Percentiles rank a stretch among this genome's conserved stretches.
Evolutionary conservation across 805 yeast species (phyloP).

Genomic region (Hemisphaericaspora nanyangensis): DNA sequence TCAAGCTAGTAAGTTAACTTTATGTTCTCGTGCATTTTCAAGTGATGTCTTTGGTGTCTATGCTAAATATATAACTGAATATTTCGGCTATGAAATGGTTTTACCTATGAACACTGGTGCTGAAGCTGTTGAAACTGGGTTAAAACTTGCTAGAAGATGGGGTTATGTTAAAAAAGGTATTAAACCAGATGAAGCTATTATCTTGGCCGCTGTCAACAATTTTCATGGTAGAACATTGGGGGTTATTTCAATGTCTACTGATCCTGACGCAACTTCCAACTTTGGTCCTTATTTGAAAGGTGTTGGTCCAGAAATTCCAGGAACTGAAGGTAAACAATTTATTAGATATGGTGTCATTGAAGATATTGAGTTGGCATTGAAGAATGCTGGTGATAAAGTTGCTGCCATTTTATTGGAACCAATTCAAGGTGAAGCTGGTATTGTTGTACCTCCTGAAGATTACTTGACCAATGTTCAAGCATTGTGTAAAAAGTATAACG

Average conservation of each 20-base stretch:
- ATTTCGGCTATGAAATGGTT: slow-evolving; percentile 85
- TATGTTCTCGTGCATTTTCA: slow-evolving; percentile 90
- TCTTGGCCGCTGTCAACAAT: slow-evolving; percentile 82
- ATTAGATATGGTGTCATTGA: slow-evolving; percentile 82
- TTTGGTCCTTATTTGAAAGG: slow-evolving; percentile 88
- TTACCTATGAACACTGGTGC: slow-evolving; percentile 99
- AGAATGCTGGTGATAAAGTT: slow-evolving; percentile 78
- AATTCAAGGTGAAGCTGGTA: slow-evolving; percentile 98
- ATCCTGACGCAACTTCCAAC: slow-evolving; percentile 82
- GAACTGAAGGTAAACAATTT: slow-evolving; percentile 53
- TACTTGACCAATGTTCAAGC: slow-evolving; percentile 71
- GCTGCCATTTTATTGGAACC: slow-evolving; percentile 94
- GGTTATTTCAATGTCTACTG: slow-evolving; percentile 93
- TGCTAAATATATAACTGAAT: slow-evolving; percentile 86
- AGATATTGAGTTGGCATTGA: slow-evolving; percentile 80
- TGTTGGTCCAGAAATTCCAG: slow-evolving; percentile 83
- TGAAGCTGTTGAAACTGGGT: slow-evolving; percentile 94
- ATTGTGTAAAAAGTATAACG: slow-evolving; percentile 79
- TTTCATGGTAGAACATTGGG: slow-evolving; percentile 98
- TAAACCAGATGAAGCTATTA: slow-evolving; percentile 77
- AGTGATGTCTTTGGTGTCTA: slow-evolving; percentile 82
- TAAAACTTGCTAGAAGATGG: slow-evolving; percentile 96
- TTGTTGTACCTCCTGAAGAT: slow-evolving; percentile 85
- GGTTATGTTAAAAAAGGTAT: slow-evolving; percentile 87
- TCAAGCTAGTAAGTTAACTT: slow-evolving; percentile 80